Base-by-base conservation (phyloP, 805 yeast species). In the Saccharomyces paradoxus region DNA sequence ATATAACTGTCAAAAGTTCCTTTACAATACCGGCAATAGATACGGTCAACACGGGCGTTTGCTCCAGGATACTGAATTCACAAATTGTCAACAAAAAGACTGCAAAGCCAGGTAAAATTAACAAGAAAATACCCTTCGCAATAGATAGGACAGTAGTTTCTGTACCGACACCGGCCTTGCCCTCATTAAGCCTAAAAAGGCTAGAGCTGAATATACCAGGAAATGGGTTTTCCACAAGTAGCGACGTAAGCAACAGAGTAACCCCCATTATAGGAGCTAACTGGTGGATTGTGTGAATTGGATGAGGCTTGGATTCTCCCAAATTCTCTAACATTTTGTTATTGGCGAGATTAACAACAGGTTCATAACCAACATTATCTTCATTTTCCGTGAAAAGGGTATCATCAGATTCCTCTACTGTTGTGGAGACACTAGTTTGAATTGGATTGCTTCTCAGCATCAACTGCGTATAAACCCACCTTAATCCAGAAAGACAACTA, bases 381-480 rank as follows among this genome's bases (percentile, higher is more conserved):
- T 48, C 41, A 10, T 46, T 30, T 21, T 26, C 47, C 13, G 44
- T 17, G 24, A 37, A 37, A 21, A 17, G 9, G 12, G 22, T 17
- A 37, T 51, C 32, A 13, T 17, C 30, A 1, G 44, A 21, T 21
- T 49, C 44, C 17, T 48, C 54, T 12, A 50, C 48, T 14, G 49
- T 46, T 48, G n/a, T 47, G 5, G 22, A 47, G 10, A 14, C 22
- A 2, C 3, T 21, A 24, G 26, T 28, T 8, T 13, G 49, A 49
- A 44, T 31, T 41, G 81, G 76, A 59, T 82, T 83, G 48, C 74
- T 77, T 60, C 80, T 85, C 50, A 94, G 73, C 37, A 92, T 76
- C 24, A 94, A 69, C 66, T 94, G 98, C 0, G 98, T 90, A 57
- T 91, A 80, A 1, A 96, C 92, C 99, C 99, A 94, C 58, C 99